These are phyloP conservation scores for Chlorella sp. DNA, from an alignment of 139 green algal genomes.

Conservation along the genomic window DNA sequence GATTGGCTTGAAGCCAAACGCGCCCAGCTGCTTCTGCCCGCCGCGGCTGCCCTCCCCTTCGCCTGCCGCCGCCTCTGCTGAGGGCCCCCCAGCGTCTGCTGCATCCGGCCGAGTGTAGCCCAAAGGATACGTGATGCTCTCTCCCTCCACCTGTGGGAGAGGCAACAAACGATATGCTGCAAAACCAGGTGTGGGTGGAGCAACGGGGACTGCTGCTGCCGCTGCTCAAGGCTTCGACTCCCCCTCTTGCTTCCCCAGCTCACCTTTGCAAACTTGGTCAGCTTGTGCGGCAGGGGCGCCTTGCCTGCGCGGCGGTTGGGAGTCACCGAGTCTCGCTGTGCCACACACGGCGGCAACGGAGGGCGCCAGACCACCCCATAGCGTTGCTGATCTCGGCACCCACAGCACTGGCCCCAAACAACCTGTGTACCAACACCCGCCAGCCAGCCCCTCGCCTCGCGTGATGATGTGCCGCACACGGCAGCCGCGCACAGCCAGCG, in stretches of 20 bases:
- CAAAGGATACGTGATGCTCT: constrained; percentile 5
- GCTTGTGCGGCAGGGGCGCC: constrained; percentile 11
- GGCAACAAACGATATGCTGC: too few species aligned
- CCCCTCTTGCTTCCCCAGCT: too few species aligned
- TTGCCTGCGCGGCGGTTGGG: neutral
- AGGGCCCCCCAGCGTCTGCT: neutral
- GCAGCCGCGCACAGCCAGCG: constrained; percentile 9
- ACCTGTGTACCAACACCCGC: too few species aligned
- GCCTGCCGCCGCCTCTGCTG: neutral
- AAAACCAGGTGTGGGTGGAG: too few species aligned
- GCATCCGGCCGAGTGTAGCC: neutral
- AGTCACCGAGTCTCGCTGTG: too few species aligned
- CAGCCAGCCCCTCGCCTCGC: neutral
- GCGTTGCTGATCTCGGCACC: too few species aligned
- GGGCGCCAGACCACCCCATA: too few species aligned
- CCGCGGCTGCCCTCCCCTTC: neutral
- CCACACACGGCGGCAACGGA: too few species aligned
- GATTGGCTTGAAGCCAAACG: neutral
- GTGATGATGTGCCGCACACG: constrained; percentile 29
- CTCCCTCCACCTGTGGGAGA: too few species aligned
- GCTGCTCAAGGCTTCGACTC: too few species aligned
- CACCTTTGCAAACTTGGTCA: constrained; percentile 35
- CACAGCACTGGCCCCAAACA: too few species aligned
- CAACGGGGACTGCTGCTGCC: too few species aligned
- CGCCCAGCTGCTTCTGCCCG: neutral